Percentiles rank a stretch among this genome's conserved stretches.
These are phyloP conservation scores for Cordyceps cateniannulata DNA, from an alignment of 2,329 filamentous ascomycete genomes.

Conservation along the genomic window DNA sequence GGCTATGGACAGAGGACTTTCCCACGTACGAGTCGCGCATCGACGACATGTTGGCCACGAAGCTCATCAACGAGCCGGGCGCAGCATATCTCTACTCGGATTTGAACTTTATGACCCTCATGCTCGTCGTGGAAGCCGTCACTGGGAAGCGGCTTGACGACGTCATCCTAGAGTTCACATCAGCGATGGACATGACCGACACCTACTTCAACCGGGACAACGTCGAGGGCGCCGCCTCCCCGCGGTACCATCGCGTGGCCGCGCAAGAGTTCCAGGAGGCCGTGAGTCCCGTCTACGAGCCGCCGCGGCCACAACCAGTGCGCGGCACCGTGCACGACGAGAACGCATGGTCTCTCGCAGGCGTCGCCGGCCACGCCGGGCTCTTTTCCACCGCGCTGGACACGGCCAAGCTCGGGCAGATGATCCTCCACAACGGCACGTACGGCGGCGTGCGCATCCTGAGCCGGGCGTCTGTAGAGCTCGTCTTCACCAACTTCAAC, in stretches of 20 bases:
- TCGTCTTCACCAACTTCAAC: conserved; percentile 29
- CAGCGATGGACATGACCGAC: conserved; percentile 22
- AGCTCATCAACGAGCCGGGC: conserved; percentile 21
- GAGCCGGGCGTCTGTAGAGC: conserved; percentile 21
- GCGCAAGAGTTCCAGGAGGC: conserved; percentile 26
- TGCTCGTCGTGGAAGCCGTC: conserved; percentile 23
- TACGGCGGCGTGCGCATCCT: conserved; percentile 25
- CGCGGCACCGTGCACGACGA: conserved; percentile 32
- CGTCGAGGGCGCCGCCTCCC: conserved; percentile 19
- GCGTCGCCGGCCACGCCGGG: conserved; percentile 29
- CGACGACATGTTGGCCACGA: conserved; percentile 22
- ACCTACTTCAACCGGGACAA: conserved; percentile 30
- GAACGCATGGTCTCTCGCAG: conserved; percentile 27
- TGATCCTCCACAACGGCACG: conserved; percentile 31
- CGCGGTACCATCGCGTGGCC: conserved; percentile 22
- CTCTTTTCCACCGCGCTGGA: conserved; percentile 28
- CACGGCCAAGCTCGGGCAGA: conserved; percentile 27
- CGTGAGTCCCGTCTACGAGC: conserved; percentile 23
- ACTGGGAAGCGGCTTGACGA: conserved; percentile 21
- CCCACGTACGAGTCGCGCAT: conserved; percentile 19
- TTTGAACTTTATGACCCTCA: conserved; percentile 28
- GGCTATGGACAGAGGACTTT: conserved; percentile 19
- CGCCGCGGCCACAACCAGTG: conserved; percentile 29
- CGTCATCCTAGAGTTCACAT: conserved; percentile 21
- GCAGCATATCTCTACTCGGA: conserved; percentile 28